Conservation (phyloP, 306 rosid genomes). For the Quercus suber region DNA sequence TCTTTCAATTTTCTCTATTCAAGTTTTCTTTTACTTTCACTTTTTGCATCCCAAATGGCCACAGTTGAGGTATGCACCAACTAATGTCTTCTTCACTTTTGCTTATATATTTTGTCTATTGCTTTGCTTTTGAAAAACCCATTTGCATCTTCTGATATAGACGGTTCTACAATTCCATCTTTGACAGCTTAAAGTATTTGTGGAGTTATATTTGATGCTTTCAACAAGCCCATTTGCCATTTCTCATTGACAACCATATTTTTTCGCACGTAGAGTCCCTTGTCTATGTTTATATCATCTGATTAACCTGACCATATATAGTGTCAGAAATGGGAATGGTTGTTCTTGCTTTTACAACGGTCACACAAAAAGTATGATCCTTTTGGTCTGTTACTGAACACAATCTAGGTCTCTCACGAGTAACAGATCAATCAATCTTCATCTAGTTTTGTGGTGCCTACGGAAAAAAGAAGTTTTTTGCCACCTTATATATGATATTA, state of each 20-base stretch:
- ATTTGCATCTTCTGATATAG: background rate
- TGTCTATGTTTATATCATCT: background rate
- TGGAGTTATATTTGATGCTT: background rate
- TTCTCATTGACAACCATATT: too few relatives aligned
- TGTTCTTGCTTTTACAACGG: background rate
- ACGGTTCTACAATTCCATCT: background rate
- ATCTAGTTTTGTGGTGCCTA: background rate
- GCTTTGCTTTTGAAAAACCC: background rate
- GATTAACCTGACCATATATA: background rate
- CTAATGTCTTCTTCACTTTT: slow-evolving; percentile 11
- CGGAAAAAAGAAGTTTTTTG: background rate
- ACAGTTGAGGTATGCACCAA: slow-evolving; percentile 67
- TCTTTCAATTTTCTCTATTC: slow-evolving; percentile 1
- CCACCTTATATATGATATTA: background rate
- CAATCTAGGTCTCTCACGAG: background rate
- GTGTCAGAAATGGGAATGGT: background rate
- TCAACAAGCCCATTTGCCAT: background rate
- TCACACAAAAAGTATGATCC: background rate
- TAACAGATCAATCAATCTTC: background rate
- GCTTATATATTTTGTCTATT: background rate
- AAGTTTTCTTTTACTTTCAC: slow-evolving; percentile 13
- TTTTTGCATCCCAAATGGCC: slow-evolving; percentile 63
- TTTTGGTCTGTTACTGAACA: background rate
- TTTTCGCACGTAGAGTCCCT: background rate
- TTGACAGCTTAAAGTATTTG: background rate